phyloP scores from a whole-genome alignment of 2,329 filamentous ascomycete species.

The Alternaria atra region DNA sequence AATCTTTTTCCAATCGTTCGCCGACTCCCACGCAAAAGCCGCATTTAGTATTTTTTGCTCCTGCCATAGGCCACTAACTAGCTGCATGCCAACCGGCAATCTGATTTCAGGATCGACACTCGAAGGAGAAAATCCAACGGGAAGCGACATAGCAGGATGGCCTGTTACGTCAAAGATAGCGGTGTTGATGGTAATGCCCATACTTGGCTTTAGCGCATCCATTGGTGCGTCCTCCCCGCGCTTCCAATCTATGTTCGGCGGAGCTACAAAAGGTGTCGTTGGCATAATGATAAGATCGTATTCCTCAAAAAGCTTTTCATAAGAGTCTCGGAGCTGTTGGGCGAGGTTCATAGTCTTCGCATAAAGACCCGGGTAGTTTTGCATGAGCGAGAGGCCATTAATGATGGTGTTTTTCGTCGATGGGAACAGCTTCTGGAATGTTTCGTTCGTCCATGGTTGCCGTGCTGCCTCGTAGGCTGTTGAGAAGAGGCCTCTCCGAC shows the following conservation, averaged over 20 bases:
- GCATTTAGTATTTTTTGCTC: constrained; percentile 46
- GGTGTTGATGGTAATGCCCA: constrained; percentile 42
- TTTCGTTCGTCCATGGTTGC: constrained; percentile 59
- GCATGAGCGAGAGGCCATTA: constrained; percentile 53
- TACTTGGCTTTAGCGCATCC: constrained; percentile 39
- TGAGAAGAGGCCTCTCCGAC: constrained; percentile 32
- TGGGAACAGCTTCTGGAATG: constrained; percentile 60
- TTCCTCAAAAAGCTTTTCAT: constrained; percentile 47
- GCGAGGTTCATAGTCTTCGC: constrained; percentile 54
- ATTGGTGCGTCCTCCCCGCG: constrained; percentile 40
- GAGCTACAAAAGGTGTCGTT: constrained; percentile 42
- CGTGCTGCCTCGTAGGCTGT: constrained; percentile 54
- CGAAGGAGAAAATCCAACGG: constrained; percentile 37
- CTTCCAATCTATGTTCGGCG: constrained; percentile 35
- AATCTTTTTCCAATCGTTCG: constrained; percentile 36
- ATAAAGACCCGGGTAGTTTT: constrained; percentile 51
- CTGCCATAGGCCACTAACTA: constrained; percentile 51
- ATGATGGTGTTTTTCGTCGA: constrained; percentile 59
- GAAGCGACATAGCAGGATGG: constrained; percentile 43
- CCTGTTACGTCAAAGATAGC: constrained; percentile 44
- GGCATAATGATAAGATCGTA: constrained; percentile 56
- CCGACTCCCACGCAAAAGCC: constrained; percentile 40
- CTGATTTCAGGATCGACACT: constrained; percentile 28
- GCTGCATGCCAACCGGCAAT: constrained; percentile 53
- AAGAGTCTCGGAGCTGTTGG: constrained; percentile 51